Conservation (phyloP, 768 basidiomycete genomes). For the Hypsizygus marmoreus region DNA sequence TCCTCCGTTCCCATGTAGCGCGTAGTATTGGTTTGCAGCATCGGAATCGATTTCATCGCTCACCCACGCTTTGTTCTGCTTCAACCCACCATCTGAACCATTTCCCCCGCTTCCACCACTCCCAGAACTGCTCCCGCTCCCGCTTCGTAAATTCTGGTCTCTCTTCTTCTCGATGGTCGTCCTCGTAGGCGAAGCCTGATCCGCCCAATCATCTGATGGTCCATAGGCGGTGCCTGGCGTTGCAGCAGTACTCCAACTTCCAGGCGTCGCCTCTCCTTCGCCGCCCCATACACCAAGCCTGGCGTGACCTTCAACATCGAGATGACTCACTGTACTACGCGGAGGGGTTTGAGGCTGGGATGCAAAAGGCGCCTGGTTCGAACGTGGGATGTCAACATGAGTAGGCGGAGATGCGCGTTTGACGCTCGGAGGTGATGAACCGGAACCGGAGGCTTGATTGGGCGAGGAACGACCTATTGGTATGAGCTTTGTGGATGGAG, state of each 20-base stretch:
- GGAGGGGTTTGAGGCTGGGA: conserved; percentile 17
- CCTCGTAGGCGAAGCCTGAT: conserved; percentile 13
- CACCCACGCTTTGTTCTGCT: conserved; percentile 34
- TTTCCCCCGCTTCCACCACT: conserved; percentile 11
- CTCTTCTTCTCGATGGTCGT: conserved; percentile 19
- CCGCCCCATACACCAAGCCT: conserved; percentile 19
- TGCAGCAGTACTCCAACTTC: conserved; percentile 74
- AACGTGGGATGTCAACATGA: conserved; percentile 8
- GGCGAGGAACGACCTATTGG: conserved; percentile 20
- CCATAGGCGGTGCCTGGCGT: conserved; percentile 58
- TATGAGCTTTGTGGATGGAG: conserved; percentile 5
- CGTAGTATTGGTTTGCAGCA: conserved; percentile 8
- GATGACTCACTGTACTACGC: conserved; percentile 5
- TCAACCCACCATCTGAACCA: conserved; percentile 17
- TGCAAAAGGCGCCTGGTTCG: conserved; percentile 1
- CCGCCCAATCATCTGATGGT: conserved; percentile 17
- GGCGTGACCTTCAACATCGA: conserved; percentile 19
- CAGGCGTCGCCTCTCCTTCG: conserved; percentile 45
- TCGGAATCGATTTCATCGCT: conserved; percentile 45
- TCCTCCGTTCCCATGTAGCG: background rate
- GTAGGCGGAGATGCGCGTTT: conserved; percentile 34
- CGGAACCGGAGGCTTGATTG: conserved; percentile 20
- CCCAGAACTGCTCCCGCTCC: conserved; percentile 30
- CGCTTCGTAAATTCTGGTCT: conserved; percentile 25
- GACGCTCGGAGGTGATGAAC: conserved; percentile 22